phyloP scores from a whole-genome alignment of 257 asterid species.

The Leonotis leonurus region DNA sequence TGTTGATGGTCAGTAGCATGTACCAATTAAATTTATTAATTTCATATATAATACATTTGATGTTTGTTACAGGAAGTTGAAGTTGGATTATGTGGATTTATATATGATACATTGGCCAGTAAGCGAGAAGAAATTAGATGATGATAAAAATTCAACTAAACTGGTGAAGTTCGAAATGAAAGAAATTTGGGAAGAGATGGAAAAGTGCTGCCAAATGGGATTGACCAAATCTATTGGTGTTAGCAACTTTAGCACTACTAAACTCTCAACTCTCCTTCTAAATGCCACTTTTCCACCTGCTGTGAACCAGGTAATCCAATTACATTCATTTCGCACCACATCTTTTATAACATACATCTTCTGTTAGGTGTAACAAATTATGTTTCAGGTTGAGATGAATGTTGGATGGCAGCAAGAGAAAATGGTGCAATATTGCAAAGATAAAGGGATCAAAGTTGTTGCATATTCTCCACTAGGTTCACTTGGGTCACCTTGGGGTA shows the following conservation, averaged over 20 bases:
- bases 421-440: slow-evolving; percentile 35
- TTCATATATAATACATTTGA: too few relatives aligned
- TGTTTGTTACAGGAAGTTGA: slow-evolving; percentile 24
- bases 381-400: slow-evolving; percentile 41
- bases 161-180: slow-evolving; percentile 31
- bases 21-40: too few relatives aligned
- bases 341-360: too few relatives aligned
- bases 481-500: slow-evolving; percentile 35
- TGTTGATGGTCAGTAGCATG: too few relatives aligned
- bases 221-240: slow-evolving; percentile 52
- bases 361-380: too few relatives aligned
- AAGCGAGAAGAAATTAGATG: slow-evolving; percentile 7
- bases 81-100: slow-evolving; percentile 36
- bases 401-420: slow-evolving; percentile 49
- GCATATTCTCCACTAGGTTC: slow-evolving; percentile 54
- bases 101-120: slow-evolving; percentile 47
- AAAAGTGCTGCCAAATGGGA: slow-evolving; percentile 37
- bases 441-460: slow-evolving; percentile 31
- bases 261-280: slow-evolving; percentile 30
- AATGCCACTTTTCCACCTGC: slow-evolving; percentile 48
- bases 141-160: background rate
- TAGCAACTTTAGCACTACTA: slow-evolving; percentile 44
- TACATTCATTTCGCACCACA: too few relatives aligned
- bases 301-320: slow-evolving; percentile 35
- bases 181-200: slow-evolving; percentile 57